Evolutionary conservation across 352 stramenopile genomes (phyloP).

Genomic region (Pythium aristosporum): DNA sequence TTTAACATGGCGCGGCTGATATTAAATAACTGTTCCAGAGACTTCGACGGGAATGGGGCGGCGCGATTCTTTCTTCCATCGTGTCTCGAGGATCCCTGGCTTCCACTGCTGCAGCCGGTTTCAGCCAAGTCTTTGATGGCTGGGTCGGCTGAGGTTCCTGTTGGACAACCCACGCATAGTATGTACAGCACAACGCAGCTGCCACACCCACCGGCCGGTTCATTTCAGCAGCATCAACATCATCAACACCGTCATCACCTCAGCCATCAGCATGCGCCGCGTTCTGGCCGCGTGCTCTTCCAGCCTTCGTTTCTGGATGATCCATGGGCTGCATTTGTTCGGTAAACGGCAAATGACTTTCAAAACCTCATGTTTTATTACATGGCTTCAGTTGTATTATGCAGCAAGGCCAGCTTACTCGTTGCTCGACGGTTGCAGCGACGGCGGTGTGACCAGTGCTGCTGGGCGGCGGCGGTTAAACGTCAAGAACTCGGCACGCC

Average conservation of each 20-base stretch:
- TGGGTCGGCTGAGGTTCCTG: background rate
- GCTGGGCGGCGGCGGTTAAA: slow-evolving; percentile 31
- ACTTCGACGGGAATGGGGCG: slow-evolving; percentile 38
- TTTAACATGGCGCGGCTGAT: background rate
- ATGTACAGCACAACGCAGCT: background rate
- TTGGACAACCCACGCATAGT: background rate
- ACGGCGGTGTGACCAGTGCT: background rate
- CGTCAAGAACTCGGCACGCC: slow-evolving; percentile 37
- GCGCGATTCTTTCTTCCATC: slow-evolving; percentile 67
- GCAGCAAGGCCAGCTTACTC: background rate
- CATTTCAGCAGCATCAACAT: background rate
- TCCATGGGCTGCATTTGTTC: slow-evolving; percentile 42
- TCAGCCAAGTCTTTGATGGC: background rate
- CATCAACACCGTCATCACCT: background rate
- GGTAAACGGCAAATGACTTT: slow-evolving; percentile 1
- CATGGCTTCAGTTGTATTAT: background rate
- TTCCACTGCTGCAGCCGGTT: slow-evolving; percentile 28
- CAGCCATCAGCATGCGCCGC: slow-evolving; percentile 17
- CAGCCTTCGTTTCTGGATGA: slow-evolving; percentile 68
- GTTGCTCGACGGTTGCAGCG: background rate
- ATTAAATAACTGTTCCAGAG: background rate
- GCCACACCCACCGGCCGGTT: no score
- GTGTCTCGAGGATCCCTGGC: slow-evolving; percentile 70
- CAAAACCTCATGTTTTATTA: background rate
- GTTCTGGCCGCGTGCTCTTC: slow-evolving; percentile 58